Evolutionary conservation across 2,329 filamentous ascomycete genomes (phyloP).

Genomic region (Arthroderma sp.): DNA sequence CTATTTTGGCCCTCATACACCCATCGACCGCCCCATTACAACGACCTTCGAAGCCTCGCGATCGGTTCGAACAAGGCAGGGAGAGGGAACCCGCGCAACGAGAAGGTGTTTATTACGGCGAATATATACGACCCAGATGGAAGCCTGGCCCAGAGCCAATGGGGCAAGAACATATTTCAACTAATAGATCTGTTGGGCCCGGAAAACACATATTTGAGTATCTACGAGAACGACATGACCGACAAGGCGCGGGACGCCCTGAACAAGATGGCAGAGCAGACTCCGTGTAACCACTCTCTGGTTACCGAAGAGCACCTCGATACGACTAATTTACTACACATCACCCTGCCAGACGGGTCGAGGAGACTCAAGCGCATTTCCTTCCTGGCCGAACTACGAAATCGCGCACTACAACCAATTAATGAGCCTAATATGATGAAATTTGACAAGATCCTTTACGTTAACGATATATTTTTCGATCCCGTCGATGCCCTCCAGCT

Average conservation of each 20-base stretch:
- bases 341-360: slow-evolving; percentile 51
- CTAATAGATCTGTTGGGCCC: slow-evolving; percentile 55
- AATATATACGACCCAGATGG: slow-evolving; percentile 56
- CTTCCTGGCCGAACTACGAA: slow-evolving; percentile 61
- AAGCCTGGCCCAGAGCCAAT: slow-evolving; percentile 48
- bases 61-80: slow-evolving; percentile 25
- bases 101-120: slow-evolving; percentile 62
- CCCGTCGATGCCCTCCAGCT: slow-evolving; percentile 48
- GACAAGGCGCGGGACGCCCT: slow-evolving; percentile 45
- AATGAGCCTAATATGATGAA: slow-evolving; percentile 33
- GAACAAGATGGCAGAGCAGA: slow-evolving; percentile 38
- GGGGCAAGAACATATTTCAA: slow-evolving; percentile 50
- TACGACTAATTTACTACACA: slow-evolving; percentile 44
- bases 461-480: slow-evolving; percentile 57
- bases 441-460: slow-evolving; percentile 47
- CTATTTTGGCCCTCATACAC: slow-evolving; percentile 48
- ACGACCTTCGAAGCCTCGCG: slow-evolving; percentile 24
- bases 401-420: slow-evolving; percentile 55
- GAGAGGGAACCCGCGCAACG: slow-evolving; percentile 42
- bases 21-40: slow-evolving; percentile 42
- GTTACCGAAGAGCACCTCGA: slow-evolving; percentile 50
- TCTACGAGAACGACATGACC: slow-evolving; percentile 62
- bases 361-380: slow-evolving; percentile 59
- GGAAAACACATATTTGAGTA: slow-evolving; percentile 57
- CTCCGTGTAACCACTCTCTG: slow-evolving; percentile 42